phyloP scores from a whole-genome alignment of 495 filamentous ascomycete genomes.

The Penicillium fimorum region DNA sequence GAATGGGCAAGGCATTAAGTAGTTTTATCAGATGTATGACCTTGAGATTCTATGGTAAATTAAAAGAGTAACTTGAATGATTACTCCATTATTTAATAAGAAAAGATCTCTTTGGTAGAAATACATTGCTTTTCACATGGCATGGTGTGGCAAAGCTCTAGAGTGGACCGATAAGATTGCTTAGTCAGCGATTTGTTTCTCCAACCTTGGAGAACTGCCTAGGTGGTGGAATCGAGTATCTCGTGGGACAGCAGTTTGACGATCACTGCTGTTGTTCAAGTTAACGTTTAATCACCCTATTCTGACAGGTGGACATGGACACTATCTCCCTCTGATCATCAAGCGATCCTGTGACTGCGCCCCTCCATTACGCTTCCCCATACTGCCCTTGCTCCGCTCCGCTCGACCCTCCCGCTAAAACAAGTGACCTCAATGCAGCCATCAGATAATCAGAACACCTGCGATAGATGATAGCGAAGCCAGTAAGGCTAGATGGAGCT shows the following conservation, averaged over 20 bases:
- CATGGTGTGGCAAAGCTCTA: not conserved
- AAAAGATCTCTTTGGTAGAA: not conserved
- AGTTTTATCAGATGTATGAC: constrained; percentile 3
- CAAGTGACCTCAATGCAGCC: constrained; percentile 37
- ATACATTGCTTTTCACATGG: not conserved
- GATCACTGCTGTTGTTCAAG: constrained; percentile 14
- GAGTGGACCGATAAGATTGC: constrained; percentile 8
- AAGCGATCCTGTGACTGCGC: constrained; percentile 27
- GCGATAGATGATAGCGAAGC: constrained; percentile 43
- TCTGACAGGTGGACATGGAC: constrained; percentile 18
- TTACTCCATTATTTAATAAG: not conserved
- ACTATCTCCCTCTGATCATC: constrained; percentile 19
- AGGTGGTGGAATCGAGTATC: constrained; percentile 16
- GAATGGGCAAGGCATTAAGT: not conserved
- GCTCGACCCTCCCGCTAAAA: constrained; percentile 19
- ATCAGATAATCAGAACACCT: constrained; percentile 25
- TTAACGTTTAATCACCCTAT: constrained; percentile 3
- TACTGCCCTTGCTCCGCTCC: constrained; percentile 28
- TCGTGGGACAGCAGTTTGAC: constrained; percentile 19
- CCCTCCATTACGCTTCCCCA: constrained; percentile 29
- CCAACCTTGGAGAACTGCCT: constrained; percentile 11
- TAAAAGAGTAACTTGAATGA: not conserved
- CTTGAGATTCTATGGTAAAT: not conserved
- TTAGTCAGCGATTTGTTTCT: constrained; percentile 30
- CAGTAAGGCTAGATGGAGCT: constrained; percentile 46